These are phyloP conservation scores for Teratosphaeria gauchensis DNA, from an alignment of 2,329 filamentous ascomycete genomes.

Conservation along the genomic window DNA sequence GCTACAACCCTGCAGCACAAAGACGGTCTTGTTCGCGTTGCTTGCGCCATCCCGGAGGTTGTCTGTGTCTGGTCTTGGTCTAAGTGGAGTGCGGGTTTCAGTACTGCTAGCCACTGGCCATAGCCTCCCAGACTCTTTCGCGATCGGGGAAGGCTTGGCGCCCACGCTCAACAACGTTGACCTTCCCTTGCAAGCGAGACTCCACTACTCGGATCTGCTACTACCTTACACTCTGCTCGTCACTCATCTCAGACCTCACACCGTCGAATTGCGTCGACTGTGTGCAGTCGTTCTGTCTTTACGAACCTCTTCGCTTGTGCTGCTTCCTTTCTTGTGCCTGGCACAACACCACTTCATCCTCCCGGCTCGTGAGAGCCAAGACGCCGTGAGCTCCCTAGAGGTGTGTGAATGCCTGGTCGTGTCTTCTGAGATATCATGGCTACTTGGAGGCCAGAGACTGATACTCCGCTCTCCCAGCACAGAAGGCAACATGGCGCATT, in stretches of 20 bases:
- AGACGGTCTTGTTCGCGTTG: not conserved
- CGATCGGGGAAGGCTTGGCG: not conserved
- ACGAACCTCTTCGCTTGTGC: not conserved
- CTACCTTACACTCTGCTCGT: not conserved
- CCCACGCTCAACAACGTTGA: not conserved
- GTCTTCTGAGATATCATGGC: not conserved
- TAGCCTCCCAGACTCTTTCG: not conserved
- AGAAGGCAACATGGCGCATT: conserved; percentile 45
- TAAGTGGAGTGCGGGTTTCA: not conserved
- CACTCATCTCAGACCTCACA: not conserved
- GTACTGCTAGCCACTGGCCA: not conserved
- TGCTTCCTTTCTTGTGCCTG: not conserved
- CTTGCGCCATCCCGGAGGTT: not conserved
- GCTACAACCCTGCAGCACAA: not conserved
- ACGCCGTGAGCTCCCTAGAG: not conserved
- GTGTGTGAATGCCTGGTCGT: not conserved
- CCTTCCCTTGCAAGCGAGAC: not conserved
- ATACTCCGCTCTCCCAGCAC: not conserved
- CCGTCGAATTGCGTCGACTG: not conserved
- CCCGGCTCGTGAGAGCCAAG: not conserved
- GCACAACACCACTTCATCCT: not conserved
- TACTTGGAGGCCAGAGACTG: not conserved
- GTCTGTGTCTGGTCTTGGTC: not conserved
- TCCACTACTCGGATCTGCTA: not conserved
- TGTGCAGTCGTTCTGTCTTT: not conserved